Evolutionary conservation across 345 rosid genomes (phyloP).

Genomic region (Salix arbutifolia): DNA sequence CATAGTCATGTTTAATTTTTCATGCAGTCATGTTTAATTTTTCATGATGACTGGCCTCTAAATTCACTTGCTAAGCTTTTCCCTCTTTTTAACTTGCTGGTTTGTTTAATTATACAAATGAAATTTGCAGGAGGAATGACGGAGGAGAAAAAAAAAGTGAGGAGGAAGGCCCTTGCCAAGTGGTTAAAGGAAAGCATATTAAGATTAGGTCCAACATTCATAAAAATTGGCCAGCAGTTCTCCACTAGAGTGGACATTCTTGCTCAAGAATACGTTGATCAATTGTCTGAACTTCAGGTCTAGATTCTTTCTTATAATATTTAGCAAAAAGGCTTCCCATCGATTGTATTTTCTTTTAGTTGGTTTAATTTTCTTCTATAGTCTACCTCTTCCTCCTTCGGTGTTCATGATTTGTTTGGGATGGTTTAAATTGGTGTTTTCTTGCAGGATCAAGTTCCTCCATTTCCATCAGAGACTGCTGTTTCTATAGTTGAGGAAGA

Average conservation of each 20-base stretch:
- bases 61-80: background rate
- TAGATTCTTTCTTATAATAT: slow-evolving; percentile 10
- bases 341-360: background rate
- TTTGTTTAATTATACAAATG: slow-evolving; percentile 7
- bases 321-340: background rate
- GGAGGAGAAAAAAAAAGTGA: slow-evolving; percentile 60
- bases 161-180: slow-evolving; percentile 75
- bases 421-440: slow-evolving; percentile 12
- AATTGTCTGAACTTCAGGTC: slow-evolving; percentile 95
- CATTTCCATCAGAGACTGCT: slow-evolving; percentile 90
- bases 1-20: background rate
- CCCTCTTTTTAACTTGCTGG: background rate
- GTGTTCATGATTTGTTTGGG: background rate
- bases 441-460: slow-evolving; percentile 97
- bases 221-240: slow-evolving; percentile 95
- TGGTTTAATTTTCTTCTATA: background rate
- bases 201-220: slow-evolving; percentile 95
- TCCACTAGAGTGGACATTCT: slow-evolving; percentile 98
- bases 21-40: background rate
- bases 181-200: slow-evolving; percentile 91
- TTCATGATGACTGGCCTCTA: background rate
- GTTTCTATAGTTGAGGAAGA: slow-evolving; percentile 82
- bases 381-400: background rate
- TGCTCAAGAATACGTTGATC: slow-evolving; percentile 97
- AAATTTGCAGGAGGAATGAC: slow-evolving; percentile 81